A percentile compares a stretch with the other conserved stretches of the same genome.
These are phyloP conservation scores for Chlamydomonas incerta DNA, from an alignment of 139 green algal genomes.

Conservation along the genomic window DNA sequence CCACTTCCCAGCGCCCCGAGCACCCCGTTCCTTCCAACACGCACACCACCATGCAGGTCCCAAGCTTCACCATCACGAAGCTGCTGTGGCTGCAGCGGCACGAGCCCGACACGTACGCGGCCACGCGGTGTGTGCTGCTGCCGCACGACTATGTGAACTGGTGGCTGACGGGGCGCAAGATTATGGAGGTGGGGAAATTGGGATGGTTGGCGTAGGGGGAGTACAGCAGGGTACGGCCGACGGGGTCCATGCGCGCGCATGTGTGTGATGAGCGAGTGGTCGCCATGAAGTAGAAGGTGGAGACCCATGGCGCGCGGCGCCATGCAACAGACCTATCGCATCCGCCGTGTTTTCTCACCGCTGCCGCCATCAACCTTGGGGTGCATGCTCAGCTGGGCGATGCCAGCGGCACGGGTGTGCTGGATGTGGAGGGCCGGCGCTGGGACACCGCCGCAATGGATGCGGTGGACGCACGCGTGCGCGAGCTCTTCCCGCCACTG, in stretches of 20 bases:
- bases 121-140: constrained; percentile 74
- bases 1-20: too few relatives aligned
- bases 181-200: constrained; percentile 32
- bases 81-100: constrained; percentile 88
- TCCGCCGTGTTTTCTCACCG: too few relatives aligned
- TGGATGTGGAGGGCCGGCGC: constrained; percentile 63
- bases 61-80: constrained; percentile 90
- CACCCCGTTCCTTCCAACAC: too few relatives aligned
- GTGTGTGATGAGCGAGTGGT: too few relatives aligned
- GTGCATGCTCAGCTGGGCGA: constrained; percentile 60
- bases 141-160: constrained; percentile 92
- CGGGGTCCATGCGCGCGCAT: too few relatives aligned
- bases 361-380: too few relatives aligned
- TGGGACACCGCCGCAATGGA: constrained; percentile 64
- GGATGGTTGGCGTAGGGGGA: too few relatives aligned
- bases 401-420: constrained; percentile 80
- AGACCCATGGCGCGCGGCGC: too few relatives aligned
- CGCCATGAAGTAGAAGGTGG: too few relatives aligned
- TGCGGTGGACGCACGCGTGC: constrained; percentile 61
- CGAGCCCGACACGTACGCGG: constrained; percentile 79
- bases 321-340: too few relatives aligned
- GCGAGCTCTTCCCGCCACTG: constrained; percentile 66
- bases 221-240: too few relatives aligned
- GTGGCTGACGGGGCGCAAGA: constrained; percentile 54
- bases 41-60: constrained; percentile 47